A percentile compares a stretch with the other conserved stretches of the same genome.
phyloP scores from a whole-genome alignment of 2,329 filamentous ascomycete species.

The Alternaria triticina region DNA sequence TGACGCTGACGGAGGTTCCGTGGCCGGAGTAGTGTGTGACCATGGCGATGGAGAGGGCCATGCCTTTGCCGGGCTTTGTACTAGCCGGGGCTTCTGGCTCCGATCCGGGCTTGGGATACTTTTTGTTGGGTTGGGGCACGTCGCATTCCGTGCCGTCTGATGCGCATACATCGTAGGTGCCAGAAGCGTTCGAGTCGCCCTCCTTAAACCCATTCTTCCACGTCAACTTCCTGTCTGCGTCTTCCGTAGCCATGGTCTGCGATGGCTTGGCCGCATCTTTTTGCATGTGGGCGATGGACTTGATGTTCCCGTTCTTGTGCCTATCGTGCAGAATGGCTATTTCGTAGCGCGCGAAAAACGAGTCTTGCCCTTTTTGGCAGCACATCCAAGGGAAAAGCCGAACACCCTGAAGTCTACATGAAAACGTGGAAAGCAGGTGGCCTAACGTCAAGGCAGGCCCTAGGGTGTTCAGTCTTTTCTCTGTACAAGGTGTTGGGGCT shows the following conservation, averaged over 20 bases:
- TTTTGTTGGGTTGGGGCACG: background rate
- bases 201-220: background rate
- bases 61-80: background rate
- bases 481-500: too few relatives aligned
- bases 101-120: background rate
- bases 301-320: too few relatives aligned
- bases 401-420: too few relatives aligned
- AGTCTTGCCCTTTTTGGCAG: too few relatives aligned
- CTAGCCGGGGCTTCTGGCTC: slow-evolving; percentile 40
- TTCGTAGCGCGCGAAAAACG: too few relatives aligned
- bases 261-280: too few relatives aligned
- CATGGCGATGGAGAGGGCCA: background rate
- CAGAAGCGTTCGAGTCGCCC: background rate
- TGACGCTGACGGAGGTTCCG: background rate
- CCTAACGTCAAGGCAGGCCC: too few relatives aligned
- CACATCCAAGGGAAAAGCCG: too few relatives aligned
- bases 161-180: background rate
- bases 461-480: too few relatives aligned
- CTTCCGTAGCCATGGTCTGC: background rate
- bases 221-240: background rate
- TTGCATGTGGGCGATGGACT: too few relatives aligned
- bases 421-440: too few relatives aligned
- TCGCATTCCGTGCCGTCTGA: background rate
- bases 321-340: too few relatives aligned
- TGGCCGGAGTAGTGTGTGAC: background rate